Evolutionary conservation across 306 rosid genomes (phyloP), one percentile per base, ranked within the genome.

Genomic region (Corylus americana): DNA sequence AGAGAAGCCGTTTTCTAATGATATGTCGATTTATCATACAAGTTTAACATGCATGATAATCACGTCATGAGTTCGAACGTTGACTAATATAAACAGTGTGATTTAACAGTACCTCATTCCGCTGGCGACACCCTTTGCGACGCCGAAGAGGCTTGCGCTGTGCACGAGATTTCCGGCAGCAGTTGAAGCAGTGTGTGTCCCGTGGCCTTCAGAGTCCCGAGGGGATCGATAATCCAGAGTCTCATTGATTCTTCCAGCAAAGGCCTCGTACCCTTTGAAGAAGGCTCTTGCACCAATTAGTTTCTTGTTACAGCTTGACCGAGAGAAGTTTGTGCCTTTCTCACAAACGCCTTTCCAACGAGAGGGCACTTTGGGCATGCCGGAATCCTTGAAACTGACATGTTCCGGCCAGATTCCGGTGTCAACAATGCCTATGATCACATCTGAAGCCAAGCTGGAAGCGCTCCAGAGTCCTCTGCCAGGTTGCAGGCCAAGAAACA

Each of bases 351-450:
- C 97, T 83, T 89, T 92, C 97, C 94, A 92, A 11, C 51, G 81
- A 77, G 74, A 35, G 12, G 97, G 97, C 44, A 87, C 78, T 2
- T 57, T 16, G 77, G 92, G 37, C 59, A 90, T 55, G 37, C 87
- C 88, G 5, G 85, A 45, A 71, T 90, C 94, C 50, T 62, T 72
- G 73, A 92, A 92, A 78, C 97, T 92, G 8, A 80, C 39, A 20
- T 92, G 94, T 54, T 92, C 94, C 1, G 97, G 97, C 97, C 97
- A 92, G 53, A 92, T 85, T 37, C 94, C 94, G 0, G 97, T 83
- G 62, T 92, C 97, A 17, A 92, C 79, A 27, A 90, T 57, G 9
- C 93, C 94, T 22, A 92, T 78, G 31, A 92, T 90, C 37, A 88
- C 88, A 64, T 92, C 92, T 3, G 87, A 81, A 74, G 91, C 88